A percentile compares a stretch with the other conserved stretches of the same genome.
phyloP scores from a whole-genome alignment of 192 early-diverging fungal species.

The Phlyctochytrium planicorne region DNA sequence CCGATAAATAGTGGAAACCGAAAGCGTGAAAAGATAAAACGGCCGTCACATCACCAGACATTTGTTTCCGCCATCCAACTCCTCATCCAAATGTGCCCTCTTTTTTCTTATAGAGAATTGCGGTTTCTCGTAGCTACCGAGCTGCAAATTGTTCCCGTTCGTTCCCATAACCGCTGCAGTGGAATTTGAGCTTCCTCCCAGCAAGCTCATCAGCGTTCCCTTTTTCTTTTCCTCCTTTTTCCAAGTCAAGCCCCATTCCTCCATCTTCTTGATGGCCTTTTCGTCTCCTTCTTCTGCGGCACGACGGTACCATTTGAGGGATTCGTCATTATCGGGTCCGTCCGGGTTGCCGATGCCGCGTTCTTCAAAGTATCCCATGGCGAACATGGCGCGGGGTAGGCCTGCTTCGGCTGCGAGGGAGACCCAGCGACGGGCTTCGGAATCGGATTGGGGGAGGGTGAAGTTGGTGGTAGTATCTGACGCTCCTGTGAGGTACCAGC shows the following conservation, averaged over 20 bases:
- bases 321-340: constrained; percentile 54
- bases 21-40: too few relatives aligned
- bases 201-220: background rate
- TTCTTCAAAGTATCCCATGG: constrained; percentile 89
- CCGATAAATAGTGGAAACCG: too few relatives aligned
- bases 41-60: constrained; percentile 28
- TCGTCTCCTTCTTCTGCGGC: constrained; percentile 33
- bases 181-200: constrained; percentile 2
- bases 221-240: constrained; percentile 17
- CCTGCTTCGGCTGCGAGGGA: constrained; percentile 76
- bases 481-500: constrained; percentile 81
- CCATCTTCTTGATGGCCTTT: constrained; percentile 32
- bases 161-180: background rate
- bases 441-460: constrained; percentile 61
- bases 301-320: constrained; percentile 34
- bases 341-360: constrained; percentile 70
- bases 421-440: constrained; percentile 79
- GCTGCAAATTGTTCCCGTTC: too few relatives aligned
- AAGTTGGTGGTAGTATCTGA: constrained; percentile 43
- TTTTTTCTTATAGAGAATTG: too few relatives aligned
- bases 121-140: too few relatives aligned
- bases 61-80: constrained; percentile 29
- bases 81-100: constrained; percentile 19
- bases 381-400: constrained; percentile 78
- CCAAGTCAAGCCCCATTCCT: constrained; percentile 26